Evolutionary conservation across 2,329 filamentous ascomycete species (phyloP), one percentile per base, ranked within the genome.

Genomic region (Exophiala aquamarina): DNA sequence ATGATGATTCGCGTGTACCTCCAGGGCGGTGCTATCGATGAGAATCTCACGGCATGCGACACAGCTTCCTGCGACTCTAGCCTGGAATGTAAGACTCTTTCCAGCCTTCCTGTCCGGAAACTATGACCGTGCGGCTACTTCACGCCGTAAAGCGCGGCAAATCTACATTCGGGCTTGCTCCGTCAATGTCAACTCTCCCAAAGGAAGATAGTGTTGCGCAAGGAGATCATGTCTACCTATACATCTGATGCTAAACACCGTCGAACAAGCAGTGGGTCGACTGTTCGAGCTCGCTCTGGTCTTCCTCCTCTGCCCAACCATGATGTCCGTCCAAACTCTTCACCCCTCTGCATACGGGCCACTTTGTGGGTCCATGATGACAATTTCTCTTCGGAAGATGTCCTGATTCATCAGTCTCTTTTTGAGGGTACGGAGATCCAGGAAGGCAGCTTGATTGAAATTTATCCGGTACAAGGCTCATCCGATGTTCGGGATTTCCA

Each of bases 321-420:
- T 18, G 15, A 13, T 20, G 10, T 8, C 10, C 35, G 18, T 61
- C 35, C 37, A 36, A 13, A 13, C 20, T 28, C 23, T 14, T 26
- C 33, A n/a, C 36, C 44, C 32, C 11, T 18, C 4, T 19, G 10
- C 10, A 39, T 58, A n/a, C 50, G 48, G 40, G 55, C 54, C 10
- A 54, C 41, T 17, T 45, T 81, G 11, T 79, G 76, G 74, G 74
- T 78, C 6, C 77, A 81, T 57, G 87, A 91, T 64, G 88, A 94
- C 56, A 82, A 79, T 33, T 86, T 90, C 60, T 83, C 85, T 7
- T 79, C 78, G 47, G 87, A 94, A 60, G 88, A 92, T 59, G 83
- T 93, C 35, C 74, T 93, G 17, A 77, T 94, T 61, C 50, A 52
- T 21, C 47, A 51, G 28, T 33, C 51, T 17, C 49, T 50, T 7